phyloP scores from a whole-genome alignment of 2,329 filamentous ascomycete species.

The Rutstroemia sp. region DNA sequence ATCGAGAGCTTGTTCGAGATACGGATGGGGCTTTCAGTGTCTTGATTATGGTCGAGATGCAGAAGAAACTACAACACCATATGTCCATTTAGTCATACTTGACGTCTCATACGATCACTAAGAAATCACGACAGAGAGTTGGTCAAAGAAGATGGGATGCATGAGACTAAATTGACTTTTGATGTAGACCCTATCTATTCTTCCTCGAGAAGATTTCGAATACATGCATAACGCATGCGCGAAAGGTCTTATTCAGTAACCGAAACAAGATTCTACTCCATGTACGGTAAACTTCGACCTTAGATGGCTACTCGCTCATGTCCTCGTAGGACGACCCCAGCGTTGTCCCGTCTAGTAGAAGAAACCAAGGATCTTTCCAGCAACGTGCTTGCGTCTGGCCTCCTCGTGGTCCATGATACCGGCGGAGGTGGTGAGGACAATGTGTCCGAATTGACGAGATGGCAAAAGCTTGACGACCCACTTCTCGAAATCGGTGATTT shows the following conservation, averaged over 20 bases:
- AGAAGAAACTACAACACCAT: no score
- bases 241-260: slow-evolving; percentile 24
- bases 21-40: no score
- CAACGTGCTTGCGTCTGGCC: slow-evolving; percentile 96
- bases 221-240: slow-evolving; percentile 19
- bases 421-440: slow-evolving; percentile 97
- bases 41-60: no score
- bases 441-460: slow-evolving; percentile 99
- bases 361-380: slow-evolving; percentile 99
- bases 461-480: slow-evolving; percentile 99
- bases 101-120: no score
- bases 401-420: slow-evolving; percentile 99
- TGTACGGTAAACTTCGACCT: slow-evolving; percentile 11
- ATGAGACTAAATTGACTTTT: slow-evolving; percentile 27
- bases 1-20: no score
- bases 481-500: slow-evolving; percentile 96
- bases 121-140: neutral
- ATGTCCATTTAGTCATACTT: no score
- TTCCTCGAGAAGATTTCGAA: slow-evolving; percentile 18
- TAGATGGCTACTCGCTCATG: slow-evolving; percentile 28
- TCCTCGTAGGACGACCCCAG: slow-evolving; percentile 22
- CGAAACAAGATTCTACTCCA: slow-evolving; percentile 16
- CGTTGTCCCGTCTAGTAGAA: slow-evolving; percentile 67
- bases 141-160: neutral
- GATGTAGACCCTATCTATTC: slow-evolving; percentile 27